These are phyloP conservation scores for Pachysolen tannophilus DNA, from an alignment of 805 yeast species.

Conservation along the genomic window DNA sequence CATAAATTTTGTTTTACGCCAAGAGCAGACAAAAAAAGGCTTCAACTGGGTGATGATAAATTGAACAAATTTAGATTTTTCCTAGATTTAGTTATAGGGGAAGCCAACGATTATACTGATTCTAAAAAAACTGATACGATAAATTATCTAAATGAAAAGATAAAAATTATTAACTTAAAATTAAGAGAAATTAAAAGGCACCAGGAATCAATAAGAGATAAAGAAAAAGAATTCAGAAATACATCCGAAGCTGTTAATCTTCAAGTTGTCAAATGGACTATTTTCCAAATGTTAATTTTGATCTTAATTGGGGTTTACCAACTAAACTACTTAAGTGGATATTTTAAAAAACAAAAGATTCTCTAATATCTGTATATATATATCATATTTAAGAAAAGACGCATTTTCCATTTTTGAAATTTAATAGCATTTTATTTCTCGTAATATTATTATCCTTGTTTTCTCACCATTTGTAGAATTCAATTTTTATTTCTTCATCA, in stretches of 20 bases:
- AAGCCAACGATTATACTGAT: slow-evolving; percentile 54
- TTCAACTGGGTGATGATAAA: slow-evolving; percentile 37
- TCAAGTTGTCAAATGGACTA: slow-evolving; percentile 67
- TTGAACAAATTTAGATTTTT: slow-evolving; percentile 56
- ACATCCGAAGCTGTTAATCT: slow-evolving; percentile 62
- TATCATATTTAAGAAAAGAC: too few relatives aligned
- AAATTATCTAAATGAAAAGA: slow-evolving; percentile 46
- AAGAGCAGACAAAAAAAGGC: too few relatives aligned
- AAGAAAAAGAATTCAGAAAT: slow-evolving; percentile 69
- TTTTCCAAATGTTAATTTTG: slow-evolving; percentile 57
- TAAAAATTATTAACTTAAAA: slow-evolving; percentile 48
- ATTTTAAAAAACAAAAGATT: slow-evolving; percentile 75
- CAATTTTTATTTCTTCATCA: too few relatives aligned
- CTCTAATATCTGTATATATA: too few relatives aligned
- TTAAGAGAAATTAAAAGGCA: slow-evolving; percentile 56
- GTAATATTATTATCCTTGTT: too few relatives aligned
- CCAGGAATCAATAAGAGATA: slow-evolving; percentile 61
- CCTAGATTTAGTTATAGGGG: slow-evolving; percentile 62
- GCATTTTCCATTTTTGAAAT: too few relatives aligned
- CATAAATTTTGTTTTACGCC: slow-evolving; percentile 70
- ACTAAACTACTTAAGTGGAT: slow-evolving; percentile 62
- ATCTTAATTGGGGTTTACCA: slow-evolving; percentile 68
- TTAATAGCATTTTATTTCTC: too few relatives aligned
- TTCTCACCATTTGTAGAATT: too few relatives aligned
- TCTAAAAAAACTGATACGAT: slow-evolving; percentile 56